Percentiles rank a stretch among this genome's conserved stretches.
Conservation (phyloP, 495 filamentous ascomycete species). For the Daldinia decipiens region DNA sequence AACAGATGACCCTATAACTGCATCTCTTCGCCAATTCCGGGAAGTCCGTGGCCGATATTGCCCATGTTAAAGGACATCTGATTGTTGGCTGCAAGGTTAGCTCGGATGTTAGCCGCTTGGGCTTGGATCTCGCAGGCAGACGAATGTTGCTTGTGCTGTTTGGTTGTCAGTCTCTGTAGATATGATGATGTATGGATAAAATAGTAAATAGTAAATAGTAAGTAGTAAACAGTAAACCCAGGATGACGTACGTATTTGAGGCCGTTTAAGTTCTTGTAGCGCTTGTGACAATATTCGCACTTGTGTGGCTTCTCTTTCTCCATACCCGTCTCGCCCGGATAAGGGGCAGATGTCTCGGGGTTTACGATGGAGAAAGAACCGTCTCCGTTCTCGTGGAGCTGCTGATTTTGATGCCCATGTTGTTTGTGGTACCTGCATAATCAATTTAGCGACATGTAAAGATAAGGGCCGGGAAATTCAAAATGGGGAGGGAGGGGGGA, state of each 20-base stretch:
- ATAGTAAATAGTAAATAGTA: background rate
- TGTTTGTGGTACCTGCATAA: constrained; percentile 72
- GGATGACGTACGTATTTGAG: constrained; percentile 76
- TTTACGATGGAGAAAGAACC: constrained; percentile 99
- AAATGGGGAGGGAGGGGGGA: constrained; percentile 15
- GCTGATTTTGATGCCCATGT: constrained; percentile 95
- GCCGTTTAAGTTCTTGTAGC: constrained; percentile 98
- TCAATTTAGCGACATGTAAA: constrained; percentile 50
- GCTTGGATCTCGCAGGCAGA: constrained; percentile 71
- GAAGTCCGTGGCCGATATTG: constrained; percentile 48
- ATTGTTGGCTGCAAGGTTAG: constrained; percentile 47
- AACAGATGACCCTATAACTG: constrained; percentile 47
- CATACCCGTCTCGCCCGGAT: constrained; percentile 97
- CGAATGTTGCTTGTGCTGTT: constrained; percentile 80
- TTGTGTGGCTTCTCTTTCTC: constrained; percentile 99
- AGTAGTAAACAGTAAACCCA: background rate
- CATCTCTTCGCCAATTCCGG: constrained; percentile 61
- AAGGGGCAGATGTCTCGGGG: constrained; percentile 90
- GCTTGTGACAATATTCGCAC: constrained; percentile 95
- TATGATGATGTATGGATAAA: background rate
- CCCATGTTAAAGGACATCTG: constrained; percentile 48
- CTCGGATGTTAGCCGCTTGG: constrained; percentile 54
- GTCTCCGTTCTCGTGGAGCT: constrained; percentile 92
- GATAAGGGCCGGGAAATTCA: constrained; percentile 25
- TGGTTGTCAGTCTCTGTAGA: constrained; percentile 33